Conservation (phyloP, 768 basidiomycete species). For the Harrya chromipes region DNA sequence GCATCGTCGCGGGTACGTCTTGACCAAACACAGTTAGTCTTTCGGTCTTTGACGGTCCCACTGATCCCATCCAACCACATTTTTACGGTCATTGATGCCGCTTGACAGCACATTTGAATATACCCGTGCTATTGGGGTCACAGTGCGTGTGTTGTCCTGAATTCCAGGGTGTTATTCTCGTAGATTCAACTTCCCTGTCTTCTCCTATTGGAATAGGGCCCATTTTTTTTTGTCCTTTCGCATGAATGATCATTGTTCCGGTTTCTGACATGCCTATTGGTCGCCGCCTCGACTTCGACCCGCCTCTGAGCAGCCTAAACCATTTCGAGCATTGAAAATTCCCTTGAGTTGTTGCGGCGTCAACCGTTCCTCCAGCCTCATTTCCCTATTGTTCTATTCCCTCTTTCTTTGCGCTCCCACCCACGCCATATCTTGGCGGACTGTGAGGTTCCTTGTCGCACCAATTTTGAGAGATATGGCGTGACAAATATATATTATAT, state of each 20-base stretch:
- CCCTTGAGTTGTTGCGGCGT: neutral
- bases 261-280: too few species aligned
- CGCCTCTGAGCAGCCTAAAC: conserved; percentile 11
- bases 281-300: neutral
- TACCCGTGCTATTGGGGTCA: neutral
- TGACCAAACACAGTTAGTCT: conserved; percentile 12
- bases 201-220: too few species aligned
- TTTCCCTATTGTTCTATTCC: conserved; percentile 11
- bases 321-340: conserved; percentile 12
- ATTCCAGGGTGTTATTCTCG: too few species aligned
- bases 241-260: neutral
- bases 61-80: neutral
- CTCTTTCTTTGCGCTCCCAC: conserved; percentile 16
- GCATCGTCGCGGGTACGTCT: conserved; percentile 5
- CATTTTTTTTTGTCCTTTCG: neutral
- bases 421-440: neutral
- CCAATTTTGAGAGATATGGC: too few species aligned
- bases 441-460: too few species aligned
- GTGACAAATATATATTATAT: too few species aligned
- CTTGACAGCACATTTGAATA: neutral
- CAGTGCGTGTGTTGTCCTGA: too few species aligned
- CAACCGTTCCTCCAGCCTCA: neutral
- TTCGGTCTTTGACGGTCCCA: neutral
- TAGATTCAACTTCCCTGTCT: too few species aligned
- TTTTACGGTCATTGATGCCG: neutral